These are phyloP conservation scores for Aspergillus floridensis DNA, from an alignment of 2,329 filamentous ascomycete species.

Conservation along the genomic window DNA sequence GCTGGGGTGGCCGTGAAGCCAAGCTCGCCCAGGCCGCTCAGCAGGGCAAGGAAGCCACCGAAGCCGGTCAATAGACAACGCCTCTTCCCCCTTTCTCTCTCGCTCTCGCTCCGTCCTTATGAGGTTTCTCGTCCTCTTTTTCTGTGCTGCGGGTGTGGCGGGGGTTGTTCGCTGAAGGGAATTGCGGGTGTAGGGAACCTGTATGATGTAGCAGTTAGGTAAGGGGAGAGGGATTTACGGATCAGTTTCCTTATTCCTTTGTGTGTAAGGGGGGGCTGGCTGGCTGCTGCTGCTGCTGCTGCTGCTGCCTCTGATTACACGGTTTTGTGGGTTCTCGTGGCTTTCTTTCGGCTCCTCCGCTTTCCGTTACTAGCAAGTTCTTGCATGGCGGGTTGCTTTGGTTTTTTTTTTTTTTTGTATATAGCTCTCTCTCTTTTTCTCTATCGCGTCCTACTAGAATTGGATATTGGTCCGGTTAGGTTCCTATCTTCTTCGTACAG, in stretches of 20 bases:
- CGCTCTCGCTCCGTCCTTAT: no score
- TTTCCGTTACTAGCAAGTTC: not conserved
- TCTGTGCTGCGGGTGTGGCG: not conserved
- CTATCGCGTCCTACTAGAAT: not conserved
- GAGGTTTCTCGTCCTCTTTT: conserved; percentile 9
- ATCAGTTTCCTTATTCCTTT: not conserved
- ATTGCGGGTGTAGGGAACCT: not conserved
- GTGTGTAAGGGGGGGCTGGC: not conserved
- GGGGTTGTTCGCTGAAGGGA: not conserved
- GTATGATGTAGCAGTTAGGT: not conserved
- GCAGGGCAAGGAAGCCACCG: conserved; percentile 28
- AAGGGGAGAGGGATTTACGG: not conserved
- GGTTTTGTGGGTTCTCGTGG: not conserved
- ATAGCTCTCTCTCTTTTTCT: not conserved
- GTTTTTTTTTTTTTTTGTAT: not conserved
- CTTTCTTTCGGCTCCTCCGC: not conserved
- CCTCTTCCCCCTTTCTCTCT: conserved; percentile 1
- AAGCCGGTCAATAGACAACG: conserved; percentile 28
- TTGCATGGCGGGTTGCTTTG: conserved; percentile 1
- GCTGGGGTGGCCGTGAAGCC: conserved; percentile 45
- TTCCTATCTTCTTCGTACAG: not conserved
- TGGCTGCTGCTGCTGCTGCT: no score
- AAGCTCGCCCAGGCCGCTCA: conserved; percentile 34
- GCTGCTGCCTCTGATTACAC: not conserved
- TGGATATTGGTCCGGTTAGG: not conserved